phyloP scores from a whole-genome alignment of 768 basidiomycete species.

The Epithele typhae region DNA sequence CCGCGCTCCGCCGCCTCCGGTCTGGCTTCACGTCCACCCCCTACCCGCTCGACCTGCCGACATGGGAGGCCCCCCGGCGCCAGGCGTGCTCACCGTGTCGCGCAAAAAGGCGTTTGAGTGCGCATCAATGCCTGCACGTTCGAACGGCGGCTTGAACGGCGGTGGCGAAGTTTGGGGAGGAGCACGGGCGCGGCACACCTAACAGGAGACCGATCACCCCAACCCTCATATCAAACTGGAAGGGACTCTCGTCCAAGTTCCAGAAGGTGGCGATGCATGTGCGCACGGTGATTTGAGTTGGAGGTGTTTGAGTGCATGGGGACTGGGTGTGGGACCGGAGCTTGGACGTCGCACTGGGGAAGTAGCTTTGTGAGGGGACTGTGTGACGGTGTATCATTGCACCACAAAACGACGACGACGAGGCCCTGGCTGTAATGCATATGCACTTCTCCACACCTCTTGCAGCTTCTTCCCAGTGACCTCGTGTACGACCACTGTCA shows the following conservation, averaged over 20 bases:
- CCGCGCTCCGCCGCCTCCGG: too few species aligned
- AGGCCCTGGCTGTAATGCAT: too few species aligned
- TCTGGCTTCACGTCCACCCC: too few species aligned
- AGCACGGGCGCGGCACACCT: constrained; percentile 4
- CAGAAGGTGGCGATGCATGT: constrained; percentile 58
- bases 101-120: too few species aligned
- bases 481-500: too few species aligned
- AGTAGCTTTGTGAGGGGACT: constrained; percentile 61
- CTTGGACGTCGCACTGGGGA: constrained; percentile 81
- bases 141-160: neutral
- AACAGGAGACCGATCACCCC: neutral
- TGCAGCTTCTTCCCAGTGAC: too few species aligned
- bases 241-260: constrained; percentile 31
- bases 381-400: neutral
- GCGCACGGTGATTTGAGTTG: constrained; percentile 51
- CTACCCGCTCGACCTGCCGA: too few species aligned
- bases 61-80: too few species aligned
- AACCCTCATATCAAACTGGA: neutral
- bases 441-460: too few species aligned
- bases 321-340: constrained; percentile 85
- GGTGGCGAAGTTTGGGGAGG: constrained; percentile 8
- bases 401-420: too few species aligned
- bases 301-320: constrained; percentile 63
- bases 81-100: too few species aligned
- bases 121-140: constrained; percentile 27